These are phyloP conservation scores for Pisolithus microcarpus DNA, from an alignment of 768 basidiomycete genomes.

Conservation along the genomic window DNA sequence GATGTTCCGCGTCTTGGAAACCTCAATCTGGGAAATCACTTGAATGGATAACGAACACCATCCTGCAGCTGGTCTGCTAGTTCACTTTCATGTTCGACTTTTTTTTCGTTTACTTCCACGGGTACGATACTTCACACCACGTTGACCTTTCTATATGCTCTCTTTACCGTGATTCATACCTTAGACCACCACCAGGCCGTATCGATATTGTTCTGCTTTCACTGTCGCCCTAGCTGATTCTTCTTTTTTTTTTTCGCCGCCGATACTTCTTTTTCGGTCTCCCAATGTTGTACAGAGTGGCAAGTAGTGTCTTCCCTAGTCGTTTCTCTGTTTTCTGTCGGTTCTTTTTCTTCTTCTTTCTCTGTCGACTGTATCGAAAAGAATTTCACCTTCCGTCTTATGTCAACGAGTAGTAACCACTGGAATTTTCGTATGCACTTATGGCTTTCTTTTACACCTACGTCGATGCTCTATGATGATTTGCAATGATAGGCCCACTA, in stretches of 20 bases:
- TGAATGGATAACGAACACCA: slow-evolving; percentile 22
- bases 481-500: too few species aligned
- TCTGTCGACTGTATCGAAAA: slow-evolving; percentile 24
- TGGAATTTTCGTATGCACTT: slow-evolving; percentile 1
- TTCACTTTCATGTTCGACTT: slow-evolving; percentile 1
- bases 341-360: slow-evolving; percentile 6
- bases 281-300: slow-evolving; percentile 1
- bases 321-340: too few species aligned
- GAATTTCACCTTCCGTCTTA: slow-evolving; percentile 4
- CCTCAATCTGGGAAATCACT: slow-evolving; percentile 66
- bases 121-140: neutral
- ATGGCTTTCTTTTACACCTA: neutral
- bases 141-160: neutral
- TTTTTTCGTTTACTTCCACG: neutral
- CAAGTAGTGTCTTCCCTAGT: slow-evolving; percentile 11
- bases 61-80: slow-evolving; percentile 13
- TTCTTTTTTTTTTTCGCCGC: slow-evolving; percentile 7
- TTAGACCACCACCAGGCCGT: slow-evolving; percentile 4
- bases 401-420: slow-evolving; percentile 12
- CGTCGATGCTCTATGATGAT: too few species aligned
- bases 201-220: slow-evolving; percentile 16
- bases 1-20: slow-evolving; percentile 74
- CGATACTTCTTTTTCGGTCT: slow-evolving; percentile 1
- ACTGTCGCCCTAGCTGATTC: slow-evolving; percentile 10
- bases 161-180: neutral